Base-by-base conservation (phyloP, 169 alveolate species). In the Cryptosporidium bovis region DNA sequence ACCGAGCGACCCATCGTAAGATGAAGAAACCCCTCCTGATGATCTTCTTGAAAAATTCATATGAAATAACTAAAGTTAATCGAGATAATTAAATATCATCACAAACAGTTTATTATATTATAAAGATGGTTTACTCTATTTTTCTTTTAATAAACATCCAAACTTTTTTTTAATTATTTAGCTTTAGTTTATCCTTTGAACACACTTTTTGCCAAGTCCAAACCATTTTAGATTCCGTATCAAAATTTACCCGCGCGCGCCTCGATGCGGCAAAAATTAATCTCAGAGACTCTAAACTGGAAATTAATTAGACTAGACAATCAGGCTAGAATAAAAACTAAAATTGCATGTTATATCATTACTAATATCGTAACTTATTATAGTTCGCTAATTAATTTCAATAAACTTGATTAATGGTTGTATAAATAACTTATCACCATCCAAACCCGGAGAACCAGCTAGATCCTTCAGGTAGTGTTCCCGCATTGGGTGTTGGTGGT, bases 11-110 rank as follows among this genome's bases (percentile, higher is more conserved):
- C 87, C 87, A 77, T 77, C 87, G 40, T 77, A 77, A 44, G 87
- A 77, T 48, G 87, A 77, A 29, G 87, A 77, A 56, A 77, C 44
- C 44, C 87, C 87, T 5, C 87, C 87, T 33, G 87, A 77, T 31
- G 87, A 77, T 77, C 87, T 77, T 60, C 87, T 77, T 60, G 87
- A 77, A 60, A 56, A 60, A 48, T 71, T 77, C 87, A 77, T 77
- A 36, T 65, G 56, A 71, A 36, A 51, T 67, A 29, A 55, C 12
- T 0, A 55, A 40, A 40, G 48, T 8, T 40, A 40, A 8, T 6
- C 10, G 10, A 55, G 33, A 27, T 55, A 20, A 55, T 5, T 10
- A 55, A 55, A 55, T 55, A 8, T 27, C 64, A 55, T 55, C 64
- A 55, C 27, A 55, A 24, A 40, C 10, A 40, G 13, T 40, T 6